phyloP scores from a whole-genome alignment of 2,329 filamentous ascomycete species.

The Epichloe hybrida region DNA sequence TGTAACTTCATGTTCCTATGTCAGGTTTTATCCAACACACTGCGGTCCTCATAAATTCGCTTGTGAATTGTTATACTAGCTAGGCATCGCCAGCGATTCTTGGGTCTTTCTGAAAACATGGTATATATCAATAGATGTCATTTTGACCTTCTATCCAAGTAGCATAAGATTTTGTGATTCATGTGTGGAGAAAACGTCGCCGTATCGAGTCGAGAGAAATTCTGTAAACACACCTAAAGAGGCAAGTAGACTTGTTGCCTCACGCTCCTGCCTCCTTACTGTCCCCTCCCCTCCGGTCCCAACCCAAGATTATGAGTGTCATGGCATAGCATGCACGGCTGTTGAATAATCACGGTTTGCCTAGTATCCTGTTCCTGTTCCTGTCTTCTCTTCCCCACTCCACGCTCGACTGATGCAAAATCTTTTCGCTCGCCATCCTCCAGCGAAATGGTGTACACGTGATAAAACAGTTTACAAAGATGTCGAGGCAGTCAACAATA shows the following conservation, averaged over 20 bases:
- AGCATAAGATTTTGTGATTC: neutral
- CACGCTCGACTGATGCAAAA: neutral
- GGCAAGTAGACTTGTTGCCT: conserved; percentile 2
- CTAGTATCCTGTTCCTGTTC: too few species aligned
- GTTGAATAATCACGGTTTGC: neutral
- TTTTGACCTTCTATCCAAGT: too few species aligned
- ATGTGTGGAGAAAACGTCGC: conserved; percentile 3
- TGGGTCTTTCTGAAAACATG: too few species aligned
- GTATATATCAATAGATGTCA: too few species aligned
- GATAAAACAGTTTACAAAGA: conserved; percentile 1
- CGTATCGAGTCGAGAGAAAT: conserved; percentile 6
- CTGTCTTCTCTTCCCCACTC: neutral
- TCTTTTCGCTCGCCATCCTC: neutral
- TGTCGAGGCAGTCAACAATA: neutral
- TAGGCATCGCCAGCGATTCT: too few species aligned
- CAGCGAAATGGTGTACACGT: neutral
- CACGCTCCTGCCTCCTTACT: neutral
- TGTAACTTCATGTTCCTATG: too few species aligned
- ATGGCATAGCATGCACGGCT: neutral
- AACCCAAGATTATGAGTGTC: neutral
- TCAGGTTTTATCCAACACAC: too few species aligned
- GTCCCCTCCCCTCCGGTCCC: neutral
- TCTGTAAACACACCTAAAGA: neutral
- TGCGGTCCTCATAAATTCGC: too few species aligned
- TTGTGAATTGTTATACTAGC: too few species aligned